Base-by-base conservation (phyloP, 371 early-diverging fungal species). In the Saksenaea vasiformis region DNA sequence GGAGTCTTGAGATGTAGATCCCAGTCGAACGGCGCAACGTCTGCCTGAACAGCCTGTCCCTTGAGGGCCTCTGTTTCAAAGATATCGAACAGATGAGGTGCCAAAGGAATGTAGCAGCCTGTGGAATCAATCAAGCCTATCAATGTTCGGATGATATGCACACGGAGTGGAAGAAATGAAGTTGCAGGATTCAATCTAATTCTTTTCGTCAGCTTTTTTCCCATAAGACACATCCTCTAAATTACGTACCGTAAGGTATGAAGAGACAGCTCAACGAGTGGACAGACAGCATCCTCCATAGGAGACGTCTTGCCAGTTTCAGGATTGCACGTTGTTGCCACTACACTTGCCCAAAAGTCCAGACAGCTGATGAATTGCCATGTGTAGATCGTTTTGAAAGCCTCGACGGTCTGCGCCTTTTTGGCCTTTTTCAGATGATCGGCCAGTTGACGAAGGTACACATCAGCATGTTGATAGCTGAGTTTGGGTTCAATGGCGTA, bases 331-430 rank as follows among this genome's bases (percentile, higher is more conserved):
- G 91, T 89, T 22, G 86, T 86, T 19, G 85, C 73, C 57, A 95
- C 69, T 0, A 94, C 90, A 54, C 86, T 86, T 5, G 91, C 72
- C 97, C 97, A 96, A 58, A 96, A 89, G 67, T 90, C 86, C 60
- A 98, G 77, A 65, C 92, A 91, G 71, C 91, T 92, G 27, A 96
- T 72, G 68, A 87, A 97, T 74, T 95, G 96, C 97, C 97, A 97
- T 76, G 93, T 93, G 83, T 96, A 95, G 47, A 97, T 91, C 0
- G 85, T 67, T 67, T 90, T 90, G 82, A 89, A 91, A 13, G 92
- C 85, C 67, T 96, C 89, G 44, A 90, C 89, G 37, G 91, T 92
- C 44, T 91, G 86, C 15, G 83, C 79, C 65, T 89, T 87, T 65
- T 92, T 91, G 22, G 96, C 92, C 61, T 87, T 87, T 56, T 97